Base-by-base conservation (phyloP, 768 basidiomycete species). In the Leucocoprinus birnbaumii region DNA sequence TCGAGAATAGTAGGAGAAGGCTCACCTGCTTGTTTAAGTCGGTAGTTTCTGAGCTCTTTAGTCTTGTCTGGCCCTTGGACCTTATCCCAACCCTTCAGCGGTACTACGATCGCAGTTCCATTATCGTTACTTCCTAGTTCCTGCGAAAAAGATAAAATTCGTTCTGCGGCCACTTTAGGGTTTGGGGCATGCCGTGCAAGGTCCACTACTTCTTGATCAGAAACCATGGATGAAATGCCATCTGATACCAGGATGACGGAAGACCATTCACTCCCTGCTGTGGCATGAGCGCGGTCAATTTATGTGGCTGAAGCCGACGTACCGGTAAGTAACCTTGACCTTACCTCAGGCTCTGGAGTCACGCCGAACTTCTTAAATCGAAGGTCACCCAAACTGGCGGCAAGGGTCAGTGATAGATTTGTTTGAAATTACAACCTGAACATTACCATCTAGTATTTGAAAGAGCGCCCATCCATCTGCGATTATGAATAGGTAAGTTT, bases 121-220 rank as follows among this genome's bases (percentile, higher is more conserved):
- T 99, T 99, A 66, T 99, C 97, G 58, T 91, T 87, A 27, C 89
- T 87, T 31, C 86, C 86, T 44, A 94, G 71, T 57, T 94, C 91
- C 70, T 98, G 89, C 1, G 92, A 87, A 65, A 93, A 98, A 19
- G 84, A 71, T 5, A 98, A 72, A 41, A 98, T 94, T 13, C 80
- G 78, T 26, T 87, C 78, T 3, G 96, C 95, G n/a, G 93, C 95
- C 26, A 71, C 70, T 63, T 83, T 85, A 0, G 96, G 96, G 61
- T 85, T 82, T 8, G 72, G 66, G 6, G 87, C 83, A 43, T 77
- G 76, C 48, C 94, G 79, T 5, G 86, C 88, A 42, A 99, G 83
- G 68, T 98, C 97, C 27, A 91, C 84, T 57, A 99, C 87, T 71
- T 99, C 97, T 58, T 91, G 89, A 66, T 98, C 94, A 0, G 94